A percentile compares a stretch with the other conserved stretches of the same genome.
phyloP scores from a whole-genome alignment of 305 asterid genomes.

The Ajuga reptans region DNA sequence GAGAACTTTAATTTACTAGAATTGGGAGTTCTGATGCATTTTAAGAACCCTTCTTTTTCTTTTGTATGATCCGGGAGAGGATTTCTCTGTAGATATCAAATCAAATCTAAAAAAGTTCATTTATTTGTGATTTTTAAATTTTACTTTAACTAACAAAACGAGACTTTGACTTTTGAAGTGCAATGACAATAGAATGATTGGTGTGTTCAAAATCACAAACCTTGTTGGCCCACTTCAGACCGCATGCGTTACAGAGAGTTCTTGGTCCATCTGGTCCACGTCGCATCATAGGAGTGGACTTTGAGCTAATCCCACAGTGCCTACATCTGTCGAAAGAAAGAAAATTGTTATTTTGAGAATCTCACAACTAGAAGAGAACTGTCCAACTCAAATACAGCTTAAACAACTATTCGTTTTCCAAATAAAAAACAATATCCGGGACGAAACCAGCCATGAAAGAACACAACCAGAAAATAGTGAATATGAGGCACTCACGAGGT shows the following conservation, averaged over 20 bases:
- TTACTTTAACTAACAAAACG: too few species aligned
- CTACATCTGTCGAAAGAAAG: slow-evolving; percentile 47
- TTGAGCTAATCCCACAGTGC: slow-evolving; percentile 79
- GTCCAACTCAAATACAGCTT: background rate
- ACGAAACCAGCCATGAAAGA: background rate
- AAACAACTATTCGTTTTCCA: too few species aligned
- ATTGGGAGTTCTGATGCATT: too few species aligned
- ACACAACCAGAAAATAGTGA: slow-evolving; percentile 1
- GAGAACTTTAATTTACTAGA: too few species aligned
- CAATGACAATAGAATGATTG: too few species aligned
- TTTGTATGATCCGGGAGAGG: too few species aligned
- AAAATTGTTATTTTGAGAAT: slow-evolving; percentile 15
- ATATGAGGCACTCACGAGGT: slow-evolving; percentile 53
- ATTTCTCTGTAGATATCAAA: too few species aligned
- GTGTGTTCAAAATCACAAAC: slow-evolving; percentile 24
- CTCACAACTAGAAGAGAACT: background rate
- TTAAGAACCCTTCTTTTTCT: too few species aligned
- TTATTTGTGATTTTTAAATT: too few species aligned
- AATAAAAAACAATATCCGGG: too few species aligned
- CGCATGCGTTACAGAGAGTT: slow-evolving; percentile 90
- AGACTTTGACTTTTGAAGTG: too few species aligned
- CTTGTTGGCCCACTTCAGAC: slow-evolving; percentile 97
- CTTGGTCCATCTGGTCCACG: slow-evolving; percentile 95
- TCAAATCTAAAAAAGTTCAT: too few species aligned
- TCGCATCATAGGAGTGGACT: slow-evolving; percentile 95